Base-by-base conservation (phyloP, 1,139 yeast genomes). In the Entelexis sorbosivorans region DNA sequence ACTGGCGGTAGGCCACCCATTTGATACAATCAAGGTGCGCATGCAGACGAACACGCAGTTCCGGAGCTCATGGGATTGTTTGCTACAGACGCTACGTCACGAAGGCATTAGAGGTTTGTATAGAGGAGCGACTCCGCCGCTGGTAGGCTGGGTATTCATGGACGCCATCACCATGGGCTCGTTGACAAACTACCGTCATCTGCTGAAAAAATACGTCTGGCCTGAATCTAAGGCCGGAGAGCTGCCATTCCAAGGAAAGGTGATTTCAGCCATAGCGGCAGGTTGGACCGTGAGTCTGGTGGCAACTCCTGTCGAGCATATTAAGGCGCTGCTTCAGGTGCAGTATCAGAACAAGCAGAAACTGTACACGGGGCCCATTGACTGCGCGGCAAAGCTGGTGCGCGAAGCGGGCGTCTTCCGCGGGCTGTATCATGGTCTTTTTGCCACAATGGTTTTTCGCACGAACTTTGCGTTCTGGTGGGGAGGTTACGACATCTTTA, bases 71-170 rank as follows among this genome's bases (percentile, higher is more conserved):
- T 63, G 84, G 61, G 95, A 87, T 64, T 85, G 95, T 66, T 79
- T 84, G 2, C 61, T 73, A 62, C 80, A 83, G 63, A 87, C 96
- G 0, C 62, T 84, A 24, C 72, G 70, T 55, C 77, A 80, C 32
- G 95, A 87, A 63, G 96, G 96, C 2, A 58, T 80, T 3, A 68
- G 73, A 28, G 96, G 95, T 0, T 77, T 87, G 50, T 87, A 86
- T 64, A 79, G 87, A 61, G 96, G 96, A 0, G 87, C 88, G 58
- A 85, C 95, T 0, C 96, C 96, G 8, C 96, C 96, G 1, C 70
- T 88, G 57, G 78, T 86, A 16, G 96, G 96, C 0, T 88, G 96
- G 96, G 87, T 88, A 60, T 68, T 84, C 55, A 87, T 88, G 96
- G 96, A 88, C 28, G 49, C 88, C 76, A 55, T 70, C 52, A 84